A percentile compares a stretch with the other conserved stretches of the same genome.
Conservation (phyloP, 176 grass and related monocot genomes). For the Ananas comosus region DNA sequence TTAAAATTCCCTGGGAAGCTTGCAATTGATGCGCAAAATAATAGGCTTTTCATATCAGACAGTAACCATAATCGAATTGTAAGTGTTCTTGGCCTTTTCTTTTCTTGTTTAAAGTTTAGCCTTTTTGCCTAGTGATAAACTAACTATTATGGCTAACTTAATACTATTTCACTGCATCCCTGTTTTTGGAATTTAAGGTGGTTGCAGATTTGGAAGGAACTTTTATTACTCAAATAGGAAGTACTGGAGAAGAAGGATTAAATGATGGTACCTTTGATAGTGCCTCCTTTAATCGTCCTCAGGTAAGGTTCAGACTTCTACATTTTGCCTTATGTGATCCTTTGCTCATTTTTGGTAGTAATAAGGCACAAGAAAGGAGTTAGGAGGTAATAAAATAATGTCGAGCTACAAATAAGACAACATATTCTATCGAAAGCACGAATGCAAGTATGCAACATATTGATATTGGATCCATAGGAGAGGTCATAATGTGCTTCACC, state of each 20-base stretch:
- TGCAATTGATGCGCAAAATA: constrained; percentile 68
- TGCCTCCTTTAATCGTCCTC: constrained; percentile 87
- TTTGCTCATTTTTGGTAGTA: background rate
- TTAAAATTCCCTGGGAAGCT: constrained; percentile 95
- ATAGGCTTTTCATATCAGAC: constrained; percentile 94
- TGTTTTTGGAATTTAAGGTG: constrained; percentile 51
- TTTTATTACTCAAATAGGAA: constrained; percentile 84
- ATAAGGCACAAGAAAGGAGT: background rate
- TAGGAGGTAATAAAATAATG: background rate
- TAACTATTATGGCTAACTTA: background rate
- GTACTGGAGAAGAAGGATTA: constrained; percentile 76
- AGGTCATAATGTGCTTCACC: too few species aligned
- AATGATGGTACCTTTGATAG: constrained; percentile 72
- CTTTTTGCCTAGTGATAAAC: constrained; percentile 6
- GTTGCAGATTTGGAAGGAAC: constrained; percentile 69
- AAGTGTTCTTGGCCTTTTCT: constrained; percentile 26
- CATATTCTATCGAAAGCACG: background rate
- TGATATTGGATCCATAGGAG: too few species aligned
- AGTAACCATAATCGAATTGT: constrained; percentile 97
- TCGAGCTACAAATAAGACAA: background rate
- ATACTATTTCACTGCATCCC: constrained; percentile 17
- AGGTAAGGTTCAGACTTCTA: constrained; percentile 39
- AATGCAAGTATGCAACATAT: too few species aligned
- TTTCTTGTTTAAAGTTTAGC: background rate
- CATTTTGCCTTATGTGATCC: constrained; percentile 7